These are phyloP conservation scores for Bipolaris victoriae DNA, from an alignment of 2,329 filamentous ascomycete genomes.

Conservation along the genomic window DNA sequence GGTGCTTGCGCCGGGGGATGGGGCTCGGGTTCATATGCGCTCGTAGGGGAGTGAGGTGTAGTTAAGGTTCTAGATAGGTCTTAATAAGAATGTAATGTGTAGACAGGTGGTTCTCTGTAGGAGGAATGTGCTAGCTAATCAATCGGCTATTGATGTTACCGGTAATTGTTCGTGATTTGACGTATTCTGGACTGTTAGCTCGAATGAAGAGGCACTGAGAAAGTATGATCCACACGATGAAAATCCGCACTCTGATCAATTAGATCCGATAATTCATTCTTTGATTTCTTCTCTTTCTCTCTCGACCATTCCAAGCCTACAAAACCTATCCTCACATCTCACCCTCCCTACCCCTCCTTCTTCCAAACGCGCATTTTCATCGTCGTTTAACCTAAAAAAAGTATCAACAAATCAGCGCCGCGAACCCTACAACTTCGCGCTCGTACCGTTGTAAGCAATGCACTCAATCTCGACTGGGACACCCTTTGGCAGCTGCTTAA, in stretches of 20 bases:
- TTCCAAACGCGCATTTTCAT: background rate
- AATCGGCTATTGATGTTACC: no score
- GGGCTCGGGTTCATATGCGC: background rate
- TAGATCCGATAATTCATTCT: background rate
- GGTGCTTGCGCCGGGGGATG: background rate
- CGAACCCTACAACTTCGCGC: slow-evolving; percentile 26
- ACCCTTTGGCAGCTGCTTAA: slow-evolving; percentile 84
- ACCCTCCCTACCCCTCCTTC: no score
- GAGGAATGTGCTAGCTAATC: no score
- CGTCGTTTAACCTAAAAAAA: slow-evolving; percentile 19
- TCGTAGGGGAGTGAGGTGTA: background rate
- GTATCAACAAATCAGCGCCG: slow-evolving; percentile 13
- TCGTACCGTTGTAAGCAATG: slow-evolving; percentile 65
- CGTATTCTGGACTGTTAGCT: no score
- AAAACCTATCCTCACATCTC: background rate
- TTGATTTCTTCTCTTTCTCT: background rate
- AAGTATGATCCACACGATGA: background rate
- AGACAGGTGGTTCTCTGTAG: no score
- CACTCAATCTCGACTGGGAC: slow-evolving; percentile 91
- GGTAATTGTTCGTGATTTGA: no score
- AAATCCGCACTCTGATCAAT: background rate
- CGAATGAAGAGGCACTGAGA: background rate
- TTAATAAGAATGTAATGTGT: no score
- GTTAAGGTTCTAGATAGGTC: background rate
- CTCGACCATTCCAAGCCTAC: no score